These are phyloP conservation scores for Blepharisma stoltei DNA, from an alignment of 73 alveolate species.

Conservation along the genomic window DNA sequence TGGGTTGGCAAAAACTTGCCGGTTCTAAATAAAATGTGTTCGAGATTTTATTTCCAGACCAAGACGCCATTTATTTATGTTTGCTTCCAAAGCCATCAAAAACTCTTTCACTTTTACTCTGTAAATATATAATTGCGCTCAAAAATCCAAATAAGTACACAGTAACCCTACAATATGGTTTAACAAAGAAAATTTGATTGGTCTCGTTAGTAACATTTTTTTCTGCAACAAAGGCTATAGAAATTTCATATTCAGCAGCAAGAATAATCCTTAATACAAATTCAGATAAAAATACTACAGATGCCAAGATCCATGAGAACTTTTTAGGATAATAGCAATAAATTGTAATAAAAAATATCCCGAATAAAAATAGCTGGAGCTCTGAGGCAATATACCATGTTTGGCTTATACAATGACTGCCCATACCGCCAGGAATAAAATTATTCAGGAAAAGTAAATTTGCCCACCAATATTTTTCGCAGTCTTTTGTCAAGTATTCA, in stretches of 20 bases:
- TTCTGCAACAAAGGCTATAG: not conserved
- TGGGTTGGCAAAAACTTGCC: too few species aligned
- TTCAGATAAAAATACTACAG: not conserved
- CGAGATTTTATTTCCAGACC: too few species aligned
- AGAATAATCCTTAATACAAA: not conserved
- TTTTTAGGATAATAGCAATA: conserved; percentile 31
- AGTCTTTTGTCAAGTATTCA: not conserved
- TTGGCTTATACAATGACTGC: conserved; percentile 34
- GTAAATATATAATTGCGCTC: conserved; percentile 28
- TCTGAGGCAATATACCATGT: conserved; percentile 49
- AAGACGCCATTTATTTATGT: too few species aligned
- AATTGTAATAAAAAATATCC: conserved; percentile 28
- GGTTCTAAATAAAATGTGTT: too few species aligned
- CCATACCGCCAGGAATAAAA: conserved; percentile 30
- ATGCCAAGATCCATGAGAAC: conserved; percentile 20
- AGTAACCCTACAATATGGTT: conserved; percentile 36
- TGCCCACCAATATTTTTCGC: conserved; percentile 40
- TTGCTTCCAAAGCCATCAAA: not conserved
- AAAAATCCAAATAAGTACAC: conserved; percentile 35
- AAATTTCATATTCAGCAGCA: not conserved
- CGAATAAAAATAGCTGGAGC: conserved; percentile 35
- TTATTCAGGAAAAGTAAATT: conserved; percentile 41
- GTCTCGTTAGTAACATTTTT: not conserved
- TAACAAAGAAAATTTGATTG: not conserved
- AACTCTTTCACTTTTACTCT: not conserved